Conservation (phyloP, 345 rosid genomes). For the Euphorbia pulcherrima region DNA sequence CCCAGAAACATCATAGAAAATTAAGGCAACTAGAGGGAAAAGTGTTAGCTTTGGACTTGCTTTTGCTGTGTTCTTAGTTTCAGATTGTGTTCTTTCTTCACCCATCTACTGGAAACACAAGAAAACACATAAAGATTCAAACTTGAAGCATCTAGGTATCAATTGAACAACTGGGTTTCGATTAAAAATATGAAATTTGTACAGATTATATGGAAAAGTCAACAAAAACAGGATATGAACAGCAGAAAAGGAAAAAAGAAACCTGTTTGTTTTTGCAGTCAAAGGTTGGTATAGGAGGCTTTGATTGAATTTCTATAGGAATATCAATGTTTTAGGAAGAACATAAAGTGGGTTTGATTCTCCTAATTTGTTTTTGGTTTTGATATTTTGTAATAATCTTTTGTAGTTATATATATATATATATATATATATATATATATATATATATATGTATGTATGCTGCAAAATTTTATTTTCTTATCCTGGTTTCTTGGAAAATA, state of each 20-base stretch:
- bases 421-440: no score
- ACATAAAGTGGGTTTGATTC: background rate
- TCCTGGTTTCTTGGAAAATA: background rate
- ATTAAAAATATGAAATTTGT: conserved; percentile 12
- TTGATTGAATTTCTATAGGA: background rate
- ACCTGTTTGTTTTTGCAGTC: background rate
- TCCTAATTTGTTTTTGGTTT: background rate
- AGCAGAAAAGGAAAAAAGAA: background rate
- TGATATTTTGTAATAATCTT: no score
- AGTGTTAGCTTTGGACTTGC: conserved; percentile 62
- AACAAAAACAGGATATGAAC: background rate
- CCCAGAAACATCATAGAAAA: conserved; percentile 92
- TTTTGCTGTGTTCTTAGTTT: conserved; percentile 28
- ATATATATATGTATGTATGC: no score
- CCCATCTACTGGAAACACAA: conserved; percentile 47
- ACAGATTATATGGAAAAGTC: background rate
- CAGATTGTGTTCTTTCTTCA: conserved; percentile 45
- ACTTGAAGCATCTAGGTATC: background rate
- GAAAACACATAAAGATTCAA: conserved; percentile 18
- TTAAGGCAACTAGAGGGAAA: conserved; percentile 74
- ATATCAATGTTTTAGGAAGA: background rate
- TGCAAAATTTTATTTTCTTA: no score
- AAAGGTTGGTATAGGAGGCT: background rate
- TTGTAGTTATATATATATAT: no score
- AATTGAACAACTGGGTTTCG: background rate